Conservation (phyloP, 345 rosid genomes). For the Camelina sativa region DNA sequence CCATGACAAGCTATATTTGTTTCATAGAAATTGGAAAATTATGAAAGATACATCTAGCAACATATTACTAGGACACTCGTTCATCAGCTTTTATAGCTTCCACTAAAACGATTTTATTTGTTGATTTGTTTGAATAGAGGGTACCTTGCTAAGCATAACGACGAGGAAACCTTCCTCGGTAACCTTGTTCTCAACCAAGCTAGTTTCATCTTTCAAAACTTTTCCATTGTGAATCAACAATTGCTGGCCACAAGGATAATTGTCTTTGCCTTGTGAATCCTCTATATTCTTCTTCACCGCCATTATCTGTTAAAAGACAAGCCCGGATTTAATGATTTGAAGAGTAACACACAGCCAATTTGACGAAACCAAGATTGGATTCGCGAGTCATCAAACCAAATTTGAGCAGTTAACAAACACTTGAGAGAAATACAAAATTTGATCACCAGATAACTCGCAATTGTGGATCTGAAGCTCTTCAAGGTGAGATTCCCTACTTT, state of each 20-base stretch:
- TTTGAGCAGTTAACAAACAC: conserved; percentile 19
- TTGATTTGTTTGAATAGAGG: neutral
- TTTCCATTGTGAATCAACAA: conserved; percentile 95
- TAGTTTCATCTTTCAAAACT: conserved; percentile 96
- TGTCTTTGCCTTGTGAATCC: conserved; percentile 92
- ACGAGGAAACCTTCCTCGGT: conserved; percentile 95
- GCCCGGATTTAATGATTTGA: neutral
- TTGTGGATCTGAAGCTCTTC: conserved; percentile 25
- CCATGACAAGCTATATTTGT: conserved; percentile 3
- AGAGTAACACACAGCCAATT: neutral
- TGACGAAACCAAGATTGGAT: conserved; percentile 13
- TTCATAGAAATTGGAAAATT: neutral
- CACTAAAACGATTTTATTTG: neutral
- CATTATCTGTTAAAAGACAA: conserved; percentile 58
- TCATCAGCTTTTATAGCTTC: conserved; percentile 17
- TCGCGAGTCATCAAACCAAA: neutral
- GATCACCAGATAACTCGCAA: conserved; percentile 21
- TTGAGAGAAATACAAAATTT: neutral
- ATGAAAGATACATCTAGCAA: conserved; percentile 11
- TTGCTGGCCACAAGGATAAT: conserved; percentile 95
- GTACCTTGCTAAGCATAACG: conserved; percentile 99
- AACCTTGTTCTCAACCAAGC: conserved; percentile 78
- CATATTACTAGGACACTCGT: neutral
- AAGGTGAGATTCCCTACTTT: conserved; percentile 2
- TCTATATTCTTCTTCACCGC: conserved; percentile 98